Evolutionary conservation across 1,284 basidiomycete species (phyloP), one percentile per base, ranked within the genome.

Genomic region (Naganishia sp.): DNA sequence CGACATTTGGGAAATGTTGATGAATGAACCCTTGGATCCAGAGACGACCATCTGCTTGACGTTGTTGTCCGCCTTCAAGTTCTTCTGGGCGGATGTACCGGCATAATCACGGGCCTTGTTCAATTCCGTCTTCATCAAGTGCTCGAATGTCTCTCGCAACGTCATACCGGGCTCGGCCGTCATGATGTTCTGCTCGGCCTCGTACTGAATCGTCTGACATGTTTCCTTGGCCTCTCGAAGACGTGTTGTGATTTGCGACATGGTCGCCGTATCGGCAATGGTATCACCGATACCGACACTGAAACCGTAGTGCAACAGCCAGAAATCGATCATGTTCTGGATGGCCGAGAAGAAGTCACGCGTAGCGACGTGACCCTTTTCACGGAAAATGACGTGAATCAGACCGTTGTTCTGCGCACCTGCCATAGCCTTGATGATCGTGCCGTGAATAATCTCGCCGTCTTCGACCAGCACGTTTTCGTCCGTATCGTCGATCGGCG

Each of bases 11-110:
- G 96, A 99, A 76, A 99, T 98, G 82, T 99, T 99, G 85, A 99
- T 99, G 84, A 93, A 94, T 0, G 92, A 94, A 81, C 94, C 94
- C 82, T 99, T 99, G 33, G 96, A 96, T 50, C 96, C 95, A 15
- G 96, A 94, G 11, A 95, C 92, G 73, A 99, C 95, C 96, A 99
- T 99, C 86, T 99, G 95, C 85, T 99, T 99, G 83, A 99, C 95
- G 74, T 98, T 98, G 84, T 99, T 99, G 82, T 95, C 94, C 78
- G 93, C 92, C 83, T 97, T 97, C 84, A 99, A 83, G 76, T 90
- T 90, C 81, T 92, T 89, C 82, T 99, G 93, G 18, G 95, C 96
- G 63, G 90, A 90, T 76, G 92, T 91, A 84, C 96, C 96, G 46
- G 92, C 94, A 70, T 87, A 86, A 77, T 99, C 96, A 85, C 95